Evolutionary conservation across 2,329 filamentous ascomycete species (phyloP).

Genomic region (Diaporthe australafricana): DNA sequence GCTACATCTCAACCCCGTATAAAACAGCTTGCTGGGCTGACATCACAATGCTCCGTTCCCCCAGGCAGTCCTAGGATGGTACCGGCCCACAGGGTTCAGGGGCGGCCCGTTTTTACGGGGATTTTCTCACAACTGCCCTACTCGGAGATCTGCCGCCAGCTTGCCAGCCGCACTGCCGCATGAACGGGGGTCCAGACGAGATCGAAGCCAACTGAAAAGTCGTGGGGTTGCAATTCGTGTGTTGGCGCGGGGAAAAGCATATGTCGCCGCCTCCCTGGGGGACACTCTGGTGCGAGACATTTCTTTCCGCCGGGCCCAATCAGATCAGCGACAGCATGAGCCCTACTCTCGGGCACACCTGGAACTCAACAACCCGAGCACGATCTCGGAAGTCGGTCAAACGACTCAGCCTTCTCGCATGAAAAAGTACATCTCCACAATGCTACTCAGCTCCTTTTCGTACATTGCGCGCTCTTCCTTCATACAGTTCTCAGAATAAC

Average conservation of each 20-base stretch:
- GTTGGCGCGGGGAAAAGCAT: neutral
- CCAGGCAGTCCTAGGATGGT: neutral
- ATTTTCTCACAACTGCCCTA: neutral
- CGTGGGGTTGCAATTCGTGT: neutral
- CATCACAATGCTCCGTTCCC: constrained; percentile 3
- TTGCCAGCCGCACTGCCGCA: neutral
- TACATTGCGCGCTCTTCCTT: neutral
- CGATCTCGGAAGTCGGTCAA: neutral
- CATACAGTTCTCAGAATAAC: neutral
- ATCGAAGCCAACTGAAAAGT: neutral
- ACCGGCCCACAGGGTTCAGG: constrained; percentile 8
- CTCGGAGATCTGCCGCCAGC: constrained; percentile 17
- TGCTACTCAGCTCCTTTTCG: neutral
- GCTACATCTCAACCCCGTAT: neutral
- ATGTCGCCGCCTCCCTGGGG: neutral
- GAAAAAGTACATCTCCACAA: neutral
- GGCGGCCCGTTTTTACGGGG: constrained; percentile 14
- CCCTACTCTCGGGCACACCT: too few species aligned
- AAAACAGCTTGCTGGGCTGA: constrained; percentile 9
- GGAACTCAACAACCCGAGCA: neutral
- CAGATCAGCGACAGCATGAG: neutral
- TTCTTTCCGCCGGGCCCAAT: neutral
- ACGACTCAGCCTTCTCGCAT: neutral
- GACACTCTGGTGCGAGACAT: neutral
- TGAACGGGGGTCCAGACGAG: neutral